These are phyloP conservation scores for Bruguiera parviflora DNA, from an alignment of 345 rosid genomes.

Conservation along the genomic window DNA sequence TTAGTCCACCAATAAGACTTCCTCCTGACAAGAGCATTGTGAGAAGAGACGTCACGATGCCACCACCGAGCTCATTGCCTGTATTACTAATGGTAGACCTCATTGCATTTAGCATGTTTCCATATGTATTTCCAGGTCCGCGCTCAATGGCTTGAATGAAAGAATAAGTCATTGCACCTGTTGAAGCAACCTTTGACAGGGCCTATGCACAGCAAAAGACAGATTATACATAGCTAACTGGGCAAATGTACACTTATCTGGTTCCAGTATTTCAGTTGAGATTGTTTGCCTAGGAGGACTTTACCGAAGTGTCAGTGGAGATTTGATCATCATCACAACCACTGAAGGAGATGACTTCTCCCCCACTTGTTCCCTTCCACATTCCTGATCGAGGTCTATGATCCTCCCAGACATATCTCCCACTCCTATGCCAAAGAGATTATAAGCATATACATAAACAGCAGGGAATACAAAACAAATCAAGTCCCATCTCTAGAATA, in stretches of 20 bases:
- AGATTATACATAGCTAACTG: background rate
- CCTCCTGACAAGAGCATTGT: slow-evolving; percentile 58
- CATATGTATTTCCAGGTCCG: slow-evolving; percentile 65
- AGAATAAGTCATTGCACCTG: slow-evolving; percentile 94
- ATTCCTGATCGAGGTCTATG: slow-evolving; percentile 70
- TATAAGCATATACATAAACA: background rate
- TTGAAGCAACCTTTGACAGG: slow-evolving; percentile 59
- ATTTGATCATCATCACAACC: slow-evolving; percentile 89
- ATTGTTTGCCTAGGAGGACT: background rate
- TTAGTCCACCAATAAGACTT: slow-evolving; percentile 30
- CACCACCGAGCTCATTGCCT: slow-evolving; percentile 31
- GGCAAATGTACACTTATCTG: background rate
- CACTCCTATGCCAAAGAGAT: slow-evolving; percentile 33
- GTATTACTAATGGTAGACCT: slow-evolving; percentile 57
- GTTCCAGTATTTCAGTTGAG: background rate
- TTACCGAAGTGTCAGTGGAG: slow-evolving; percentile 81
- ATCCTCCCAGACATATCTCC: slow-evolving; percentile 73
- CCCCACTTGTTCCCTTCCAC: slow-evolving; percentile 93
- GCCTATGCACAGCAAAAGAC: slow-evolving; percentile 42
- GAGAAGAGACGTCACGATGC: slow-evolving; percentile 53
- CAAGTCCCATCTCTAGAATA: background rate
- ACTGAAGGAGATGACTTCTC: slow-evolving; percentile 81
- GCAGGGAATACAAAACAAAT: background rate
- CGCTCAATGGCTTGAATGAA: slow-evolving; percentile 82
- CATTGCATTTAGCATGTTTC: slow-evolving; percentile 67